Conservation (phyloP, 2,329 filamentous ascomycete species). For the Myotisia sp. region DNA sequence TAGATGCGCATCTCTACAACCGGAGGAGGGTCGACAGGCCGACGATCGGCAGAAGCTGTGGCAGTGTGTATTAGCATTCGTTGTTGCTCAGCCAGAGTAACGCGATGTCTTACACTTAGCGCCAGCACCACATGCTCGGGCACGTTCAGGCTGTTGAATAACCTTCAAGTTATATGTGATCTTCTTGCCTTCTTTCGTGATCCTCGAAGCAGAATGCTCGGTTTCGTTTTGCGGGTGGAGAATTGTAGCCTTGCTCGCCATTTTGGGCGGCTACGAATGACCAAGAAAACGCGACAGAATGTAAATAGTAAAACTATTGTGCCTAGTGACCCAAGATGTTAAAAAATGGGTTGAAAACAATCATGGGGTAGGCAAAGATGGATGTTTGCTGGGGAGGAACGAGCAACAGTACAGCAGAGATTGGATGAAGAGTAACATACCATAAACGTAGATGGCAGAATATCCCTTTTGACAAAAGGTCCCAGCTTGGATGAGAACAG, state of each 20-base stretch:
- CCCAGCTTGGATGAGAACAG: too few species aligned
- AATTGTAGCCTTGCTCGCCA: slow-evolving; percentile 27
- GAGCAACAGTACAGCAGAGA: too few species aligned
- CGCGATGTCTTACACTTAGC: slow-evolving; percentile 56
- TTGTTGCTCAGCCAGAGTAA: too few species aligned
- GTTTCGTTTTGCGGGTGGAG: slow-evolving; percentile 41
- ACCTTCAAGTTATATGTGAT: slow-evolving; percentile 74
- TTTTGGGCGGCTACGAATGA: slow-evolving; percentile 24
- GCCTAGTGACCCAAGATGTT: too few species aligned
- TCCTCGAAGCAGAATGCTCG: slow-evolving; percentile 37
- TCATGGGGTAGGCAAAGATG: too few species aligned
- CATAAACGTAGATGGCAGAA: too few species aligned
- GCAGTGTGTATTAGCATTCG: too few species aligned
- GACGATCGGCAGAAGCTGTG: slow-evolving; percentile 77
- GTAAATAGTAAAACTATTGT: neutral
- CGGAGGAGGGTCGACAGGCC: slow-evolving; percentile 85
- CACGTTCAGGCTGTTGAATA: slow-evolving; percentile 86
- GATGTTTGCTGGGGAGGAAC: too few species aligned
- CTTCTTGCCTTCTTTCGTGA: slow-evolving; percentile 59
- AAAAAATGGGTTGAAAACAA: too few species aligned
- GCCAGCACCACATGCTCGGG: slow-evolving; percentile 85
- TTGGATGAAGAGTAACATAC: too few species aligned
- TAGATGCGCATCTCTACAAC: slow-evolving; percentile 83
- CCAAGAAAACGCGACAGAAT: neutral
- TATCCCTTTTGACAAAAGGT: too few species aligned